Evolutionary conservation across 345 rosid species (phyloP).

Genomic region (Eucalyptus cloeziana): DNA sequence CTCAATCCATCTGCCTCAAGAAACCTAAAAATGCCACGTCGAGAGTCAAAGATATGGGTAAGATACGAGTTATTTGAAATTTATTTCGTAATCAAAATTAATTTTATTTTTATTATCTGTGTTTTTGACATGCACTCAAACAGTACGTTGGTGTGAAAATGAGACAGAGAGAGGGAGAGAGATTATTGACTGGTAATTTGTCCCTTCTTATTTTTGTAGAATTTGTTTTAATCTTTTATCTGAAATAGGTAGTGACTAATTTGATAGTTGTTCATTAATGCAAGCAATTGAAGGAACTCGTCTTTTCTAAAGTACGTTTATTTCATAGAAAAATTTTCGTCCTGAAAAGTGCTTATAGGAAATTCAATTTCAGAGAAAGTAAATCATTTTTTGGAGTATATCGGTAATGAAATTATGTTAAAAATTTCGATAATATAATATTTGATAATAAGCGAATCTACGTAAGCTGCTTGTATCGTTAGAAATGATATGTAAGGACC

Average conservation of each 20-base stretch:
- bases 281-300: not conserved
- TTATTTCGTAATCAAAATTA: not conserved
- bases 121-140: not conserved
- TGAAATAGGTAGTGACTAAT: not conserved
- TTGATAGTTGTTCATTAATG: not conserved
- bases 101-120: not conserved
- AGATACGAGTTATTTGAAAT: not conserved
- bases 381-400: not conserved
- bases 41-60: not conserved
- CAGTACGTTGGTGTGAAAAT: not conserved
- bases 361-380: not conserved
- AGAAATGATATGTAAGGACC: not conserved
- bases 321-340: not conserved
- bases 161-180: not conserved
- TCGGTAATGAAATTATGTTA: not conserved
- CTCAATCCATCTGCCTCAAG: not conserved
- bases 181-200: not conserved
- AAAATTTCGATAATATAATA: not conserved
- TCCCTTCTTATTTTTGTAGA: not conserved
- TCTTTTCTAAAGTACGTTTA: not conserved
- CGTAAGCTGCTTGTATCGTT: not conserved
- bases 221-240: not conserved
- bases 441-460: not conserved
- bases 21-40: not conserved
- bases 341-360: not conserved